phyloP scores from a whole-genome alignment of 2,329 filamentous ascomycete species.

The Aspergillus phoenicis region DNA sequence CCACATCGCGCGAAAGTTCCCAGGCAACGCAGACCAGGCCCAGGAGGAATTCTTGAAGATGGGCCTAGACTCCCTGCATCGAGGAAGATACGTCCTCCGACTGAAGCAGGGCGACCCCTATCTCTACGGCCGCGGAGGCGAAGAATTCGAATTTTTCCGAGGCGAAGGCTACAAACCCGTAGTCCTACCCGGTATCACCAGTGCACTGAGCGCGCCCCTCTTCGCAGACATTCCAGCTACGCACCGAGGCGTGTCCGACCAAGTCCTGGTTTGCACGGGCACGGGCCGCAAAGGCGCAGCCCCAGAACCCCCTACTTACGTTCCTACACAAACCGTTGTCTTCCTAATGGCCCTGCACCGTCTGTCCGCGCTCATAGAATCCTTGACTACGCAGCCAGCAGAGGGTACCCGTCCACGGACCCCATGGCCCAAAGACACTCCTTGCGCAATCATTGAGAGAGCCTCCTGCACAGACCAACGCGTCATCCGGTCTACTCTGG shows the following conservation, averaged over 20 bases:
- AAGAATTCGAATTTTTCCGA: constrained; percentile 86
- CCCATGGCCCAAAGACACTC: constrained; percentile 73
- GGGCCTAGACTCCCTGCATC: constrained; percentile 68
- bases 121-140: constrained; percentile 90
- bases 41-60: constrained; percentile 85
- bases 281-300: constrained; percentile 87
- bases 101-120: constrained; percentile 97
- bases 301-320: constrained; percentile 78
- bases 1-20: constrained; percentile 94
- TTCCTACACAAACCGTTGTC: constrained; percentile 77
- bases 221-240: constrained; percentile 88
- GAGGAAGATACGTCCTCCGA: constrained; percentile 79
- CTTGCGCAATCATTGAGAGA: constrained; percentile 89
- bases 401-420: constrained; percentile 27
- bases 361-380: constrained; percentile 70
- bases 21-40: constrained; percentile 90
- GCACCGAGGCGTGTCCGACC: constrained; percentile 85
- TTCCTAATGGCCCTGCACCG: constrained; percentile 95
- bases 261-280: constrained; percentile 93
- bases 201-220: constrained; percentile 80
- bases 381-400: constrained; percentile 56
- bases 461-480: constrained; percentile 93
- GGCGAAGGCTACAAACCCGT: constrained; percentile 67
- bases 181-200: constrained; percentile 89
- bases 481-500: constrained; percentile 83